Evolutionary conservation across 192 early-diverging fungal species (phyloP), one percentile per base, ranked within the genome.

Genomic region (Linderina pennispora): DNA sequence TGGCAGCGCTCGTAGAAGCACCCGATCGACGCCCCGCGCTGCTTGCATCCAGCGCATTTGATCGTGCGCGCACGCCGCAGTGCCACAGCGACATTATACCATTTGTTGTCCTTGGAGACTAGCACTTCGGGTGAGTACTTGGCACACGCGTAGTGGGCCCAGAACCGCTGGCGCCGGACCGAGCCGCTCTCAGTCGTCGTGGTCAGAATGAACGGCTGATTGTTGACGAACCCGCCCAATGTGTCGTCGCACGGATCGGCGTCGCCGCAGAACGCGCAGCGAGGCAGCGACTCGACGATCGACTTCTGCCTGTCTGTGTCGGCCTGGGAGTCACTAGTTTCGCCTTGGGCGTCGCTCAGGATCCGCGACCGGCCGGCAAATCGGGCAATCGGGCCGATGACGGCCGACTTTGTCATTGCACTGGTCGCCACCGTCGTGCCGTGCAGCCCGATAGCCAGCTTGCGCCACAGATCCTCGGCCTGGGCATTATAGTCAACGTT

Each of bases 71-170:
- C 85, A 8, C 89, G 75, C 16, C 75, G 55, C 48, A 89, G 63
- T 8, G 92, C 92, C 16, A 73, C 65, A 0, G 84, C 76, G 0
- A 95, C 88, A 65, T 95, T 95, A 45, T 80, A 91, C 90, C 90
- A 95, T 32, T 70, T 65, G 6, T 80, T 85, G 23, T 74, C 58
- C 5, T 77, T 75, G 0, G 77, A 77, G 21, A 76, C 75, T 14
- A 87, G 77, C 10, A 92, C 89, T 61, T 92, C 92, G 18, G 92
- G 92, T 1, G 90, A 87, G 58, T 79, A 87, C 11, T 78, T 48
- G 1, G 90, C 92, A 48, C 92, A 95, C 7, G 79, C 77, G 31
- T 85, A 78, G 64, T 95, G 92, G 5, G 82, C 82, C 92, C 92
- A 95, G 43, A 92, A 88, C 1, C 68, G 60, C 25, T 66, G 70